phyloP scores from a whole-genome alignment of 2,329 filamentous ascomycete genomes.

The Neonectria punicea region DNA sequence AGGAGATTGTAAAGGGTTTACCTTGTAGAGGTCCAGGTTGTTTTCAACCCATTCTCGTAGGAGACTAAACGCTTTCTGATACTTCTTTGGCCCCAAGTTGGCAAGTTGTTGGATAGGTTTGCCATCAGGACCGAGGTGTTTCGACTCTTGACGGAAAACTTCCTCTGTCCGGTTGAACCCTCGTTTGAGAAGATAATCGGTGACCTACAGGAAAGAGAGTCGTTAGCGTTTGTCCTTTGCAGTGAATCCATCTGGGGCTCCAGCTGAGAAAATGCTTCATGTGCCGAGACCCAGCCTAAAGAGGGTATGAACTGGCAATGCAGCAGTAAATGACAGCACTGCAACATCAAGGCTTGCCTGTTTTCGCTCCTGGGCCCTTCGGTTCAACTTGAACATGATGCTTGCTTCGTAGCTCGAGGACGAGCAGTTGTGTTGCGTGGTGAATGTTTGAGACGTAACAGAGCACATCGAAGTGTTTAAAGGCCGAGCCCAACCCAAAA shows the following conservation, averaged over 20 bases:
- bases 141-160: constrained; percentile 89
- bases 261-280: not conserved
- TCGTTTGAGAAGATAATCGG: constrained; percentile 95
- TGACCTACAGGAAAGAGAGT: constrained; percentile 62
- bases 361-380: not conserved
- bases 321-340: not conserved
- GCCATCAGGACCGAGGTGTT: constrained; percentile 83
- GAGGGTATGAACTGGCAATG: not conserved
- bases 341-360: not conserved
- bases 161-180: constrained; percentile 94
- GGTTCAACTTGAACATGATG: not conserved
- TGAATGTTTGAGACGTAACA: not conserved
- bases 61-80: constrained; percentile 77
- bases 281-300: not conserved
- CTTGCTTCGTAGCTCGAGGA: not conserved
- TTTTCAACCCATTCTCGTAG: constrained; percentile 89
- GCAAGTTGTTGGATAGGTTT: constrained; percentile 77
- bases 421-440: not conserved
- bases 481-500: not conserved
- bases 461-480: not conserved
- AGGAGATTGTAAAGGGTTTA: constrained; percentile 46
- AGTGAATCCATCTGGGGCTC: not conserved
- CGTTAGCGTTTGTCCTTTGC: constrained; percentile 24
- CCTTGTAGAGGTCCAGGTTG: constrained; percentile 93
- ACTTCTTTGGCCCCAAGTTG: constrained; percentile 80